phyloP scores from a whole-genome alignment of 1,284 basidiomycete genomes.

The Cryptococcus sp. region DNA sequence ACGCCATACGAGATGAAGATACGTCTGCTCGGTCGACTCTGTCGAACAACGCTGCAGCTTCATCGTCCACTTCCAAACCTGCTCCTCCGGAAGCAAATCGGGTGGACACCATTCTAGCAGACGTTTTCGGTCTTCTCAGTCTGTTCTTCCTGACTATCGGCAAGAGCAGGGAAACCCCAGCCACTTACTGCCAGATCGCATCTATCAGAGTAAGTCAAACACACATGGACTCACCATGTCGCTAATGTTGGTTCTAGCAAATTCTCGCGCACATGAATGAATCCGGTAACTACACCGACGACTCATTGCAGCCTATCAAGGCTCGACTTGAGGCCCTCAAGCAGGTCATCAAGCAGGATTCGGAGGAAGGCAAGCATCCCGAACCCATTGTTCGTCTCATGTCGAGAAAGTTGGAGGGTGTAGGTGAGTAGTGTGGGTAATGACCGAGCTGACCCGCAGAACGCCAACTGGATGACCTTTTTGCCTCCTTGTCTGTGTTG shows the following conservation, averaged over 20 bases:
- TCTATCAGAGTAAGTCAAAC: slow-evolving; percentile 78
- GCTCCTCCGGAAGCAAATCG: slow-evolving; percentile 72
- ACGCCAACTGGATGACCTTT: slow-evolving; percentile 70
- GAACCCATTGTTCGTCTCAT: slow-evolving; percentile 86
- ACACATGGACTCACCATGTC: neutral
- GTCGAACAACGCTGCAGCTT: slow-evolving; percentile 22
- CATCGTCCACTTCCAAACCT: slow-evolving; percentile 20
- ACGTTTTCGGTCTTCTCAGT: slow-evolving; percentile 89
- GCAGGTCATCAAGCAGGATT: slow-evolving; percentile 77
- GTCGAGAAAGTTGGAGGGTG: slow-evolving; percentile 86
- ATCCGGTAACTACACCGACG: slow-evolving; percentile 86
- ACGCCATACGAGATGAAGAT: slow-evolving; percentile 75
- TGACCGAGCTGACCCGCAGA: slow-evolving; percentile 57
- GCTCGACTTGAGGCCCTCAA: slow-evolving; percentile 75
- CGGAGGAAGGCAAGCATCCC: slow-evolving; percentile 78
- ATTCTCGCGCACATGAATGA: slow-evolving; percentile 91
- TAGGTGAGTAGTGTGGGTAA: slow-evolving; percentile 63
- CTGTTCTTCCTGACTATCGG: slow-evolving; percentile 92
- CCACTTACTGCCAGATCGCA: slow-evolving; percentile 89
- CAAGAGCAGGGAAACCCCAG: slow-evolving; percentile 87
- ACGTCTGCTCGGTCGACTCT: slow-evolving; percentile 28
- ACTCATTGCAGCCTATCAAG: slow-evolving; percentile 82
- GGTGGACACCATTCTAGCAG: slow-evolving; percentile 86
- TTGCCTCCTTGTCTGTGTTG: slow-evolving; percentile 80
- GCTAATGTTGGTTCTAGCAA: slow-evolving; percentile 63